phyloP scores from a whole-genome alignment of 1,284 basidiomycete genomes.

The Agaricales sp. region DNA sequence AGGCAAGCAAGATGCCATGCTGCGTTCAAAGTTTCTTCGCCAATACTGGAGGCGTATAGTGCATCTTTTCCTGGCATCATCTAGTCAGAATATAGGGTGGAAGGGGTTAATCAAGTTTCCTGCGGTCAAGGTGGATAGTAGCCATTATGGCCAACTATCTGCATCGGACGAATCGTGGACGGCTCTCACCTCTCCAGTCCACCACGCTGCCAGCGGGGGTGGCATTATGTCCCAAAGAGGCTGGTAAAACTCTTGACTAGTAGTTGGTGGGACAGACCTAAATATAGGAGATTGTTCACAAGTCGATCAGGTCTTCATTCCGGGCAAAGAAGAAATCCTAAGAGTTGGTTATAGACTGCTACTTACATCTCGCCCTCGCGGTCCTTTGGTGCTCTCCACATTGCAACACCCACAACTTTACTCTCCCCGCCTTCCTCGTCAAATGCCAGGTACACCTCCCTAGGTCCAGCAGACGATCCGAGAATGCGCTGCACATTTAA shows the following conservation, averaged over 20 bases:
- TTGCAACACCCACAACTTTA: neutral
- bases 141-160: too few species aligned
- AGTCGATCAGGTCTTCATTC: too few species aligned
- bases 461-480: too few species aligned
- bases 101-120: too few species aligned
- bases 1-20: neutral
- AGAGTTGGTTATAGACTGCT: neutral
- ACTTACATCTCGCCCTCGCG: neutral
- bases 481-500: too few species aligned
- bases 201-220: neutral
- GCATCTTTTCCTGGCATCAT: neutral
- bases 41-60: neutral
- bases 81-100: too few species aligned
- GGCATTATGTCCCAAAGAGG: neutral
- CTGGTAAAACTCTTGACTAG: neutral
- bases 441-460: neutral
- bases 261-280: neutral
- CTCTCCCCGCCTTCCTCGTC: neutral
- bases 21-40: neutral
- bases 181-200: neutral
- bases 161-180: too few species aligned
- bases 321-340: neutral
- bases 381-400: neutral
- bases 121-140: too few species aligned
- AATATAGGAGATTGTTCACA: too few species aligned